Evolutionary conservation across 495 filamentous ascomycete genomes (phyloP), one percentile per base, ranked within the genome.

Genomic region (Penicillium pulvis): DNA sequence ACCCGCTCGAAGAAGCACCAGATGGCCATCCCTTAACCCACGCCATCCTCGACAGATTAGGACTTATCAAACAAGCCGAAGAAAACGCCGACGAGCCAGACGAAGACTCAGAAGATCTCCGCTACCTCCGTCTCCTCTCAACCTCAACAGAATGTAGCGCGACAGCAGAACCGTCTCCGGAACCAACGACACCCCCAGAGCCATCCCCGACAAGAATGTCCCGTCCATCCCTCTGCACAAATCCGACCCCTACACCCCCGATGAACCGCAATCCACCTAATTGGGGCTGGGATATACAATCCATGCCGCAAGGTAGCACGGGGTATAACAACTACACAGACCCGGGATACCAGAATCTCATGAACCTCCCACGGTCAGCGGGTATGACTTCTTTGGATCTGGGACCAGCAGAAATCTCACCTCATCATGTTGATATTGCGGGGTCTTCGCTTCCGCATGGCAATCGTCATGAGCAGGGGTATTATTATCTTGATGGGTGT

Each of bases 11-110:
- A 39, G 75, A 79, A 61, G 65, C 70, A 4, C 64, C 70, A 30
- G 75, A 79, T 36, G 77, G 77, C 8, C 68, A 76, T 54, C 77
- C 75, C 26, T 55, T 78, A 14, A 80, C 77, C 5, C 77, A 80
- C 56, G 72, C 75, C 2, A 80, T 80, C 30, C 65, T 80, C 48
- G 77, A 80, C 56, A 72, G 77, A 1, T 60, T 80, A 50, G 77
- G 77, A 1, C 60, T 80, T 28, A 80, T 80, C 57, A 79, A 79
- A 53, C 77, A 80, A 60, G 77, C 77, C n/a, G 77, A 80, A 57
- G 75, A 79, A 26, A 74, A 66, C 28, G 55, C 69, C 2, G 72
- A 79, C 19, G 71, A 76, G 17, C 68, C 65, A 26, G 72, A 72
- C 11, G 73, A 77, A 46, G 74, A 77, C 42, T 59, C 71, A 0